A percentile compares a stretch with the other conserved stretches of the same genome.
These are phyloP conservation scores for Hypoxylon cercidicola DNA, from an alignment of 495 filamentous ascomycete genomes.

Conservation along the genomic window DNA sequence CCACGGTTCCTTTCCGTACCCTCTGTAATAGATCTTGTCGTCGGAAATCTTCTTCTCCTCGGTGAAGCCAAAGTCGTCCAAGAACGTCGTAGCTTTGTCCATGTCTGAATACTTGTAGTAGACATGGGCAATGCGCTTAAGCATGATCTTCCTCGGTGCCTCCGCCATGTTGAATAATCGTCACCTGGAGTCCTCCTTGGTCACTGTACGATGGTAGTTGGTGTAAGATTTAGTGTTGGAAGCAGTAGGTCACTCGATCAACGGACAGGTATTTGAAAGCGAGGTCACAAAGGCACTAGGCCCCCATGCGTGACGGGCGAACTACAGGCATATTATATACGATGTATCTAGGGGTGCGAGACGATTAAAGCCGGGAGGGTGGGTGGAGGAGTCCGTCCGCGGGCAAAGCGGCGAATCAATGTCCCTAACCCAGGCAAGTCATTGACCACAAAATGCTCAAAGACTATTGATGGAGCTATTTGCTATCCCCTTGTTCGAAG, in stretches of 20 bases:
- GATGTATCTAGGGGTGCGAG: slow-evolving; percentile 14
- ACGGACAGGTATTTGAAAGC: slow-evolving; percentile 6
- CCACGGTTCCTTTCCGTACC: slow-evolving; percentile 70
- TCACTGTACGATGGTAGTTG: slow-evolving; percentile 2
- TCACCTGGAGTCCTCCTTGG: slow-evolving; percentile 7
- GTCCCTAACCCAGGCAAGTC: slow-evolving; percentile 13
- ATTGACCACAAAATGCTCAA: not conserved
- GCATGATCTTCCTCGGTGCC: slow-evolving; percentile 55
- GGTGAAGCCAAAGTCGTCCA: slow-evolving; percentile 67
- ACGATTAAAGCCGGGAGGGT: slow-evolving; percentile 35
- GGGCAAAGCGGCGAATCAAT: slow-evolving; percentile 34
- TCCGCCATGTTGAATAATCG: slow-evolving; percentile 30
- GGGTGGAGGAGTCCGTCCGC: slow-evolving; percentile 44
- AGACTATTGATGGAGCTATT: slow-evolving; percentile 8
- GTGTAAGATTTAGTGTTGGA: not conserved
- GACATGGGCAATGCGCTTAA: slow-evolving; percentile 65
- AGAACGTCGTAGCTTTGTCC: slow-evolving; percentile 59
- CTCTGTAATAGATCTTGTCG: slow-evolving; percentile 65
- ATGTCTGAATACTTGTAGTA: slow-evolving; percentile 66
- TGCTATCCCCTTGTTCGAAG: slow-evolving; percentile 5
- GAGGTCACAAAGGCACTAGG: slow-evolving; percentile 3
- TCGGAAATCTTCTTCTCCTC: slow-evolving; percentile 55
- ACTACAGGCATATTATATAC: slow-evolving; percentile 24
- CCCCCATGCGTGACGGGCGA: slow-evolving; percentile 1
- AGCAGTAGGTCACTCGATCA: not conserved